Evolutionary conservation across 805 yeast species (phyloP), one percentile per base, ranked within the genome.

Genomic region (Blastobotrys attinorum): DNA sequence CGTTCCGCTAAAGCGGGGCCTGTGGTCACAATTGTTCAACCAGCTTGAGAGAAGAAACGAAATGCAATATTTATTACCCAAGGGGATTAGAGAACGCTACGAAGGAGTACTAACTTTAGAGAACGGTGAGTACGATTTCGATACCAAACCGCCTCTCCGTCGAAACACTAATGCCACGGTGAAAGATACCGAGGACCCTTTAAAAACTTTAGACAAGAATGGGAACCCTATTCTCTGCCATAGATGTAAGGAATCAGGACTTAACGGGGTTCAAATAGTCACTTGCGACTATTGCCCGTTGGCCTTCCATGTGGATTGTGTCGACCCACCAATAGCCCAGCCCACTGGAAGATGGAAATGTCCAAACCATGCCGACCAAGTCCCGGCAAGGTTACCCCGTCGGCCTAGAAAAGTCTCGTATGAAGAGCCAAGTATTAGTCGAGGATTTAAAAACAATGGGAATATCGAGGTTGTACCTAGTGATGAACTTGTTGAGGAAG

Each of bases 291-390:
- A 81, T 56, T 89, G 97, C 61, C 70, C 81, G 0, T 67, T 83
- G 3, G 73, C 79, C 15, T 89, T 95, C 94, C 97, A 89, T 64
- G 62, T 89, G 38, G 96, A 90, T 62, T 89, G 97, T 61, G 62
- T 89, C 13, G 70, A 73, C 41, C 83, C 85, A 1, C 95, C 96
- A 1, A 76, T 81, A 16, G 85, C 86, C 54, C 78, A 81, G 33
- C 59, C 84, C 36, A 94, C 92, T 1, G 70, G 71, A 37, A 84
- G 81, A 60, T 90, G 96, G 97, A 79, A 76, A 65, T 92, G 96
- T 62, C 97, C 96, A 2, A 81, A 83, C 52, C 97, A 87, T 64
- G 76, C 77, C 17, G 83, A 74, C 38, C 51, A 49, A 37, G 54
- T 50, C 20, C 42, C 42, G 11, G 36, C 37, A 2, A 48, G 39